Conservation (phyloP, 2,329 filamentous ascomycete species). For the Ambrosiella cleistominuta region DNA sequence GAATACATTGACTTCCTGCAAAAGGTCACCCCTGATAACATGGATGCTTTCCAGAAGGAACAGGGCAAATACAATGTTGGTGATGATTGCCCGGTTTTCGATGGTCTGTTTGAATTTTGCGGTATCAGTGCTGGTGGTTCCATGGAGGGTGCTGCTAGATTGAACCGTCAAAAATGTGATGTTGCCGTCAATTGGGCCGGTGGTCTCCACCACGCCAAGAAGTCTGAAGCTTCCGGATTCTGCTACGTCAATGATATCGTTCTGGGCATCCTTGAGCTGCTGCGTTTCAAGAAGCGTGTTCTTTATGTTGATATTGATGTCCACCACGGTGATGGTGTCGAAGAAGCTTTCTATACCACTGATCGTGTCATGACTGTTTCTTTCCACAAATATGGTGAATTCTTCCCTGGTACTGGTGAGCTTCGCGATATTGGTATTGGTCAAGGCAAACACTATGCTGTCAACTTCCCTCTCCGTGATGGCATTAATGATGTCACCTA, state of each 20-base stretch:
- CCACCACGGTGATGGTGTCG: constrained; percentile 82
- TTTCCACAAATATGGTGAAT: constrained; percentile 94
- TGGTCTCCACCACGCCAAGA: constrained; percentile 92
- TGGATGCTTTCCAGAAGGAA: constrained; percentile 66
- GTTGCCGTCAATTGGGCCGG: constrained; percentile 98
- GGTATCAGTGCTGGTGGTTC: constrained; percentile 87
- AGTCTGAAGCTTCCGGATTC: constrained; percentile 88
- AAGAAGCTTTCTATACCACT: constrained; percentile 84
- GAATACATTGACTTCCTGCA: constrained; percentile 91
- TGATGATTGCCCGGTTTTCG: constrained; percentile 94
- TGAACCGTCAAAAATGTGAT: constrained; percentile 82
- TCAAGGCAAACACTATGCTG: constrained; percentile 70
- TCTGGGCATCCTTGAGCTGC: constrained; percentile 77
- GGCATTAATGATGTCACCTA: constrained; percentile 84
- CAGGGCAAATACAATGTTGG: constrained; percentile 89
- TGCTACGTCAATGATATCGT: constrained; percentile 99
- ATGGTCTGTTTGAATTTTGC: constrained; percentile 93
- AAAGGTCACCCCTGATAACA: constrained; percentile 96
- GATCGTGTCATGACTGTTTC: constrained; percentile 86
- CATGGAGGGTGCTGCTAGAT: constrained; percentile 78
- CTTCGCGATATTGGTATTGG: constrained; percentile 76
- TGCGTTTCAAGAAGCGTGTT: constrained; percentile 84
- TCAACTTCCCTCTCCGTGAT: constrained; percentile 83
- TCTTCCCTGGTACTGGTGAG: constrained; percentile 84
- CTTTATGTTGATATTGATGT: constrained; percentile 95